Conservation (phyloP, 305 asterid species). For the Solanum aculeatissimum region DNA sequence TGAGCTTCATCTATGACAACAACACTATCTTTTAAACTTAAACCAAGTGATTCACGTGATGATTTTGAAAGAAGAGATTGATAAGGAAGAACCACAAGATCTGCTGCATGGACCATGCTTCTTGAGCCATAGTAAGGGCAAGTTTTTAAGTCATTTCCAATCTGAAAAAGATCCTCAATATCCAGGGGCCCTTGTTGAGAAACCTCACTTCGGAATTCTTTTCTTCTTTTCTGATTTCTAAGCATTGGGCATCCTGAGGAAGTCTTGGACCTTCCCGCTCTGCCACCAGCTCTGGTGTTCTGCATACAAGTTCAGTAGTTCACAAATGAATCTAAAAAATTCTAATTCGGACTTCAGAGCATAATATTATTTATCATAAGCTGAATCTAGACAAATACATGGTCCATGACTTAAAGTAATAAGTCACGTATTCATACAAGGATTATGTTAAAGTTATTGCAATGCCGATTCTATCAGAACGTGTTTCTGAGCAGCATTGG, state of each 20-base stretch:
- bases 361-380: background rate
- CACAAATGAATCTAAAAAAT: conserved; percentile 12
- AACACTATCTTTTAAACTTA: conserved; percentile 60
- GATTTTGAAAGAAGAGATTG: conserved; percentile 96
- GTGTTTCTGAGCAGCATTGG: background rate
- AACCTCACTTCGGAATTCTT: conserved; percentile 48
- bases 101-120: conserved; percentile 68
- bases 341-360: background rate
- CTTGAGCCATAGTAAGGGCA: conserved; percentile 98
- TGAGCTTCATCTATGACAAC: conserved; percentile 95
- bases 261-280: conserved; percentile 35
- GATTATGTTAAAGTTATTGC: background rate
- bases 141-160: conserved; percentile 62
- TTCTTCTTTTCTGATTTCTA: conserved; percentile 45
- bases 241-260: conserved; percentile 76
- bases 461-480: background rate
- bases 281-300: conserved; percentile 54
- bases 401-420: background rate
- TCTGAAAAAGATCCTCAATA: conserved; percentile 84
- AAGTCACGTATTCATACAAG: background rate
- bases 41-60: conserved; percentile 85
- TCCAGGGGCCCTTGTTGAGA: conserved; percentile 63
- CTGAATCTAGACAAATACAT: background rate
- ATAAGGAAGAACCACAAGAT: conserved; percentile 91
- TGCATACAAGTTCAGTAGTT: conserved; percentile 18